Conservation (phyloP, 2,329 filamentous ascomycete genomes). For the Pseudocercospora ulei region DNA sequence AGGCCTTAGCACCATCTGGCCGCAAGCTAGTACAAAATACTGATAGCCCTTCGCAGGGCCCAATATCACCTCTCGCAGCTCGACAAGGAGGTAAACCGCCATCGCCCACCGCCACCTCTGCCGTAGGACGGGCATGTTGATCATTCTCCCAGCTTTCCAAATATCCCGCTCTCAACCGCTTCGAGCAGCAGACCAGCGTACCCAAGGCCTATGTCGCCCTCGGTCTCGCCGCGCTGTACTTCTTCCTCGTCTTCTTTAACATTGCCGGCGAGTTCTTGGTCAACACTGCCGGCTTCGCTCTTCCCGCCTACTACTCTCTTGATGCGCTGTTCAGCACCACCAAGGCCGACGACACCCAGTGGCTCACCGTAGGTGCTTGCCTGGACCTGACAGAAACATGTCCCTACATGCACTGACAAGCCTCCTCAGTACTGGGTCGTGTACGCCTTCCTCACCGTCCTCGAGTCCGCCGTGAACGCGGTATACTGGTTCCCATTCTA, state of each 20-base stretch:
- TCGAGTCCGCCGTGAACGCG: slow-evolving; percentile 73
- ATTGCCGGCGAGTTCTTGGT: slow-evolving; percentile 78
- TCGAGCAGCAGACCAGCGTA: slow-evolving; percentile 72
- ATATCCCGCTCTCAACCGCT: slow-evolving; percentile 71
- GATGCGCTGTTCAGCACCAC: slow-evolving; percentile 60
- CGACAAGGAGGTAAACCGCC: slow-evolving; percentile 60
- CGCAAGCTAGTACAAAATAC: slow-evolving; percentile 10
- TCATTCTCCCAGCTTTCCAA: slow-evolving; percentile 59
- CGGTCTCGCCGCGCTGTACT: slow-evolving; percentile 67
- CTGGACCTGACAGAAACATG: background rate
- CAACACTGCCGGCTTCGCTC: slow-evolving; percentile 73
- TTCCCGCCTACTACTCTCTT: slow-evolving; percentile 77
- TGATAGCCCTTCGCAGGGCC: slow-evolving; percentile 24
- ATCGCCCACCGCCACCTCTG: background rate
- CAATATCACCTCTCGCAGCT: slow-evolving; percentile 61
- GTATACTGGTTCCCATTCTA: slow-evolving; percentile 97
- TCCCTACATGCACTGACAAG: slow-evolving; percentile 18
- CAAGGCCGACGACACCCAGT: slow-evolving; percentile 75
- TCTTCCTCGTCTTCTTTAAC: slow-evolving; percentile 89
- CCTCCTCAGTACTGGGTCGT: slow-evolving; percentile 67
- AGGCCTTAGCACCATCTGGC: slow-evolving; percentile 9
- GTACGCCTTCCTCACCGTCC: slow-evolving; percentile 69
- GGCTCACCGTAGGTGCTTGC: slow-evolving; percentile 45
- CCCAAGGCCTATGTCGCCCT: slow-evolving; percentile 79
- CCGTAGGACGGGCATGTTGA: slow-evolving; percentile 4